Base-by-base conservation (phyloP, 257 asterid species). In the Ophiorrhiza pumila region DNA sequence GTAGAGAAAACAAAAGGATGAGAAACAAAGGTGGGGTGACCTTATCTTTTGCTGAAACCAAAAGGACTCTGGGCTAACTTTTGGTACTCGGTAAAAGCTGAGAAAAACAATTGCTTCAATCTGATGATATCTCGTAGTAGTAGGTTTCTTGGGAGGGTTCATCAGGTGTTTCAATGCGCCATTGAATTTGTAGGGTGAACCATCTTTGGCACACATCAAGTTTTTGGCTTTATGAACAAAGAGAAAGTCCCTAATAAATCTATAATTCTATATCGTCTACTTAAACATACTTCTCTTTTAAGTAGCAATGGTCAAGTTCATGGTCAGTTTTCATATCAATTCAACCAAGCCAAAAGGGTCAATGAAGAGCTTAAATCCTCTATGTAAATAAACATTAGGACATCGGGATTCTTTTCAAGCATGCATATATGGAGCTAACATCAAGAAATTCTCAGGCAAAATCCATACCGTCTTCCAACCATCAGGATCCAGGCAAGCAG, bases 401-500 rank as follows among this genome's bases (percentile, higher is more conserved):
- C 20, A 18, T 37, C 13, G 46, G 34, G 68, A 41, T 49, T 61
- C 47, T 13, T 50, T 20, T 13, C 22, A 61, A 56, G 57, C 27
- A 39, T 41, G 57, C 27, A 39, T 41, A 45, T 63, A 46, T 5
- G 25, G 42, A 75, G 34, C 25, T 15, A 49, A 75, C 53, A 69
- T 35, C 22, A 14, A 39, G 9, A 5, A 69, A 50, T 32, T 25
- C 39, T 59, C 22, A 78, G 68, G 81, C 58, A 66, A 78, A 79
- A 58, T 45, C 57, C 63, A 32, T 93, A 93, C 98, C 90, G 96
- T 71, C 53, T 93, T 93, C 97, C 97, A 93, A 61, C 98, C 98
- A 91, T 93, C 98, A 81, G 96, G 98, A 84, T 93, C 98, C n/a
- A 89, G 85, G 84, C 96, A 91, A 8, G 98, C 98, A 42, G 93